phyloP scores from a whole-genome alignment of 345 rosid genomes.

The Arabidopsis thaliana region DNA sequence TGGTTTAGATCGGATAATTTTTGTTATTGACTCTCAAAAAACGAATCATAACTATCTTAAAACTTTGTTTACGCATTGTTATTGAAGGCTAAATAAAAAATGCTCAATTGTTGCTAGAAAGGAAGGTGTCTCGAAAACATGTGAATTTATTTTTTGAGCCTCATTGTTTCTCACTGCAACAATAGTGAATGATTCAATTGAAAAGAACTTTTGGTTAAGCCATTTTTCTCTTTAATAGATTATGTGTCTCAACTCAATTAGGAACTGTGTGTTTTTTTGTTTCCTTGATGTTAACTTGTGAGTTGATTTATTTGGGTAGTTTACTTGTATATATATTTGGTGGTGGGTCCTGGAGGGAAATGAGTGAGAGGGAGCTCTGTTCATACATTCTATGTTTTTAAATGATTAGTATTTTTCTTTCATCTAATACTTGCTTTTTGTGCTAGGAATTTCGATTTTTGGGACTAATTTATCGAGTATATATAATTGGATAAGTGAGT shows the following conservation, averaged over 20 bases:
- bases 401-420: slow-evolving; percentile 21
- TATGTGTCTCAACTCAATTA: neutral
- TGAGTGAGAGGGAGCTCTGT: slow-evolving; percentile 4
- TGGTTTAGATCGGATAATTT: slow-evolving; percentile 15
- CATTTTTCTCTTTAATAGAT: no score
- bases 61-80: slow-evolving; percentile 20
- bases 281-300: slow-evolving; percentile 29
- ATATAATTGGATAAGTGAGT: neutral
- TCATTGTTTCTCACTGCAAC: neutral
- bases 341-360: slow-evolving; percentile 40
- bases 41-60: neutral
- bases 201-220: no score
- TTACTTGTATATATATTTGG: slow-evolving; percentile 2
- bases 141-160: neutral
- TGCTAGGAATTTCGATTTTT: slow-evolving; percentile 24
- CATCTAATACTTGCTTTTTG: slow-evolving; percentile 34
- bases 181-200: slow-evolving; percentile 4
- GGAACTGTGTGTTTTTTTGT: slow-evolving; percentile 6
- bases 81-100: neutral
- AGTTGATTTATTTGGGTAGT: neutral
- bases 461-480: slow-evolving; percentile 6
- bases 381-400: slow-evolving; percentile 15
- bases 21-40: neutral
- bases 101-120: neutral
- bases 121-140: neutral